A percentile compares a stretch with the other conserved stretches of the same genome.
Evolutionary conservation across 2,329 filamentous ascomycete genomes (phyloP).

Genomic region (Dactylella cylindrospora): DNA sequence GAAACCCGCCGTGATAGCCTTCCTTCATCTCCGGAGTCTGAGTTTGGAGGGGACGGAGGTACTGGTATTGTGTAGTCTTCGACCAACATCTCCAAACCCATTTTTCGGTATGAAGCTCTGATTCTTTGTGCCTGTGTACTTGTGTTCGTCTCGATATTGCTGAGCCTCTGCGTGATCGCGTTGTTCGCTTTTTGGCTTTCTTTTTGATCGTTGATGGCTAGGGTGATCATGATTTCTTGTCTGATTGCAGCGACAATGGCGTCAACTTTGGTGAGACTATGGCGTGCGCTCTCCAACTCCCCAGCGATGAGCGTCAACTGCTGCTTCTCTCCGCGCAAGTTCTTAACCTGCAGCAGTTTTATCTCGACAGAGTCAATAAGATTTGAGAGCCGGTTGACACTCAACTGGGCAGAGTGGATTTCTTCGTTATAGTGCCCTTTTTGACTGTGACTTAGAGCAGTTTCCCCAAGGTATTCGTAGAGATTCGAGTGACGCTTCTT

Average conservation of each 20-base stretch:
- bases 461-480: neutral
- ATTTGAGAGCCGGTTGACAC: conserved; percentile 21
- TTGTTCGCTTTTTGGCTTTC: neutral
- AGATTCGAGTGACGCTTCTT: conserved; percentile 6
- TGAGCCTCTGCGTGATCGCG: neutral
- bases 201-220: neutral
- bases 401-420: neutral
- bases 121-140: conserved; percentile 22
- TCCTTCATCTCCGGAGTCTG: too few species aligned
- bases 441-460: conserved; percentile 6
- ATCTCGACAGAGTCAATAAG: conserved; percentile 1
- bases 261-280: neutral
- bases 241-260: neutral
- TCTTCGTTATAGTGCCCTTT: conserved; percentile 1
- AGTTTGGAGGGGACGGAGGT: too few species aligned
- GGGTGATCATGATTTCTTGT: conserved; percentile 12
- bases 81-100: conserved; percentile 1
- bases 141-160: conserved; percentile 7
- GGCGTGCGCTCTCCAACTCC: neutral
- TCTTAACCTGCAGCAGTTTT: conserved; percentile 4
- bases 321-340: conserved; percentile 5
- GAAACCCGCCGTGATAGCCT: too few species aligned
- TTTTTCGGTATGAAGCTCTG: neutral
- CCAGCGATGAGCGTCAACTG: conserved; percentile 4
- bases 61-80: neutral